A percentile compares a stretch with the other conserved stretches of the same genome.
phyloP scores from a whole-genome alignment of 495 filamentous ascomycete species.

The Penicillium tannophilum region DNA sequence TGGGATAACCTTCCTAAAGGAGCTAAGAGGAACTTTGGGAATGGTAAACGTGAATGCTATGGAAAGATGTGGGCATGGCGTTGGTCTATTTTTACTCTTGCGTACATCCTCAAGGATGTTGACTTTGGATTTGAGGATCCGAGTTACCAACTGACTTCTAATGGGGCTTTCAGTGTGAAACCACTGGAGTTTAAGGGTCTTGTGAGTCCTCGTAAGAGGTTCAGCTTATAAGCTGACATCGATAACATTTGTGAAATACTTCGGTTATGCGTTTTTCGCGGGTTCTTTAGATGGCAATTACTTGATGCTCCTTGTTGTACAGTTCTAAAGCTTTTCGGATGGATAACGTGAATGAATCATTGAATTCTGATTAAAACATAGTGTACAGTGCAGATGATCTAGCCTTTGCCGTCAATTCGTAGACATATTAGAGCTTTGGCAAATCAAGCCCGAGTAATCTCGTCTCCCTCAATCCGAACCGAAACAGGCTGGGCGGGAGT shows the following conservation, averaged over 20 bases:
- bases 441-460: background rate
- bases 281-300: background rate
- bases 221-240: background rate
- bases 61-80: slow-evolving; percentile 69
- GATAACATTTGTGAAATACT: background rate
- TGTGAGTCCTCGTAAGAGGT: slow-evolving; percentile 40
- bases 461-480: background rate
- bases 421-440: background rate
- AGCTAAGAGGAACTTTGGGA: slow-evolving; percentile 70
- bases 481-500: background rate
- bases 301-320: background rate
- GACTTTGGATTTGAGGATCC: slow-evolving; percentile 47
- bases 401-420: too few species aligned
- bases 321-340: background rate
- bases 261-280: background rate
- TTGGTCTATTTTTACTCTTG: slow-evolving; percentile 47
- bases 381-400: background rate
- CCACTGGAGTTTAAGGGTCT: slow-evolving; percentile 36
- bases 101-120: slow-evolving; percentile 45
- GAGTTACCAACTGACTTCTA: slow-evolving; percentile 41
- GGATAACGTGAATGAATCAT: background rate
- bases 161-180: slow-evolving; percentile 43
- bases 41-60: slow-evolving; percentile 68
- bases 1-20: slow-evolving; percentile 60
- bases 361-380: background rate